Percentiles rank a stretch among this genome's conserved stretches.
phyloP scores from a whole-genome alignment of 139 green algal genomes.

The Picochlorum sp. region DNA sequence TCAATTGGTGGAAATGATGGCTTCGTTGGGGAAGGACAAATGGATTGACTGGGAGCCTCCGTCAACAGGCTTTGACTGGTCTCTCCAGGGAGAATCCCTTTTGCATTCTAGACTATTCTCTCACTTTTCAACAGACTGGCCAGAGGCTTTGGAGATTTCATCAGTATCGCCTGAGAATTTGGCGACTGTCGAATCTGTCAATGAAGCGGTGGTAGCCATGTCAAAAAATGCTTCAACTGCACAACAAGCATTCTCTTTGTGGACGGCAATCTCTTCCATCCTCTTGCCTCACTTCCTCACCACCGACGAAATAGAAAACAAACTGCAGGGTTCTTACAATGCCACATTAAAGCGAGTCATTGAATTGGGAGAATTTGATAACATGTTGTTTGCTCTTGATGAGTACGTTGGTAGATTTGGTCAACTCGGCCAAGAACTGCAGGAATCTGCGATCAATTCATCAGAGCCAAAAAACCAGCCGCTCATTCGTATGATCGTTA shows the following conservation, averaged over 20 bases:
- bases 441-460: too few relatives aligned
- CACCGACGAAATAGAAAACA: neutral
- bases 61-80: neutral
- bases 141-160: neutral
- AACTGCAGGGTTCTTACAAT: too few relatives aligned
- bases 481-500: too few relatives aligned
- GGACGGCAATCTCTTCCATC: neutral
- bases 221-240: constrained; percentile 1
- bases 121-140: neutral
- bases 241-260: neutral
- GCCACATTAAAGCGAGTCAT: too few relatives aligned
- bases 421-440: too few relatives aligned
- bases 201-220: constrained; percentile 6
- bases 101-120: neutral
- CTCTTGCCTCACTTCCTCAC: neutral
- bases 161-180: constrained; percentile 12
- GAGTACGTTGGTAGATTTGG: too few relatives aligned
- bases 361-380: too few relatives aligned
- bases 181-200: neutral
- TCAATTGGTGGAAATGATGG: constrained; percentile 26
- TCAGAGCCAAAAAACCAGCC: too few relatives aligned
- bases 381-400: too few relatives aligned
- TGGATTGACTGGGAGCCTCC: constrained; percentile 20
- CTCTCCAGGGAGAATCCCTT: constrained; percentile 7
- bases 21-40: constrained; percentile 11